Evolutionary conservation across 169 alveolate species (phyloP).

Genomic region (Condylostoma magnum): DNA sequence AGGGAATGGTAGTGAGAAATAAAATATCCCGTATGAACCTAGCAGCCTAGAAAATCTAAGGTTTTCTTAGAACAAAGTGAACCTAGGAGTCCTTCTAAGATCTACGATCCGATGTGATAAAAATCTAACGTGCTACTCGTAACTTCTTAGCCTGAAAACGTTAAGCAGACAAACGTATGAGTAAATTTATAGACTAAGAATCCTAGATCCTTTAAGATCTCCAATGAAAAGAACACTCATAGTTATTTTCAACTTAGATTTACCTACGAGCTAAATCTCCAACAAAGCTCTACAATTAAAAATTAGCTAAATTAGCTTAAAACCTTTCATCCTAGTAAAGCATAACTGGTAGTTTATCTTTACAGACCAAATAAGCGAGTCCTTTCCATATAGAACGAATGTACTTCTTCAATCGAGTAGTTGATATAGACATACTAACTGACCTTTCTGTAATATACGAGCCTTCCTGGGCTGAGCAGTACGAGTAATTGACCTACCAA

Average conservation of each 20-base stretch:
- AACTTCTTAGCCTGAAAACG: conserved; percentile 39
- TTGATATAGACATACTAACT: conserved; percentile 62
- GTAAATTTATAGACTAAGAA: conserved; percentile 31
- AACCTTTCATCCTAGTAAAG: background rate
- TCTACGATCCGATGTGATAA: conserved; percentile 26
- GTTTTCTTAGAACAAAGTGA: conserved; percentile 44
- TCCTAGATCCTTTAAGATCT: conserved; percentile 30
- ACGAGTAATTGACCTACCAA: conserved; percentile 55
- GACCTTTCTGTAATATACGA: conserved; percentile 67
- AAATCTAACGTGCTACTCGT: conserved; percentile 38
- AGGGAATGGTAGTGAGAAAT: conserved; percentile 45
- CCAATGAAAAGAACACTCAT: conserved; percentile 32
- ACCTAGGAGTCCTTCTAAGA: conserved; percentile 9
- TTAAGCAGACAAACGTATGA: conserved; percentile 24
- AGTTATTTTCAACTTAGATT: conserved; percentile 29
- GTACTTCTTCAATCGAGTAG: conserved; percentile 49
- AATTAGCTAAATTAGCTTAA: too few relatives aligned
- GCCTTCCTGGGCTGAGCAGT: conserved; percentile 61
- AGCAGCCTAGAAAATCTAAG: conserved; percentile 43
- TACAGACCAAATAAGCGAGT: conserved; percentile 47
- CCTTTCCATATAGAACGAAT: conserved; percentile 45
- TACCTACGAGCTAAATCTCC: too few relatives aligned
- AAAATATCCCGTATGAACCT: conserved; percentile 26
- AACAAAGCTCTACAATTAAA: too few relatives aligned
- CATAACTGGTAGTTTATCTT: background rate